Evolutionary conservation across 306 rosid species (phyloP).

Genomic region (Begonia loranthoides): DNA sequence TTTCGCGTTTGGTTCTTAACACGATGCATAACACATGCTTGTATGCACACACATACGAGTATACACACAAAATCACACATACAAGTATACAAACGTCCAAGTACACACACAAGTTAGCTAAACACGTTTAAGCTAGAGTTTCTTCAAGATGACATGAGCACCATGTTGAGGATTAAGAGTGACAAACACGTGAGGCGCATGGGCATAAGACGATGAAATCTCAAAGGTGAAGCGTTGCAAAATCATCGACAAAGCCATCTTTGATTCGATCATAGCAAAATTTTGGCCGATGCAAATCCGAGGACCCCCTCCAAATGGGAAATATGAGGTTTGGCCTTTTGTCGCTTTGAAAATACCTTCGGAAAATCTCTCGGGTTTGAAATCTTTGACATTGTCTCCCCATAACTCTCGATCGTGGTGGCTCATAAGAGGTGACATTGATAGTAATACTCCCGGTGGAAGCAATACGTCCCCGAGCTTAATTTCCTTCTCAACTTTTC

Average conservation of each 20-base stretch:
- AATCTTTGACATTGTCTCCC: conserved; percentile 21
- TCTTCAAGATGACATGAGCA: neutral
- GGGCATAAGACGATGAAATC: neutral
- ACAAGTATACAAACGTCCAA: too few relatives aligned
- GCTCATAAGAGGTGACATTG: conserved; percentile 5
- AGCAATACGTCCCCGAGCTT: conserved; percentile 2
- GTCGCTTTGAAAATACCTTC: conserved; percentile 23
- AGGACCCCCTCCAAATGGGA: conserved; percentile 25
- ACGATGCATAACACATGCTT: too few relatives aligned
- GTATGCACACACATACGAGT: too few relatives aligned
- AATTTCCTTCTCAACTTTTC: conserved; percentile 2
- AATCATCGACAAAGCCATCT: neutral
- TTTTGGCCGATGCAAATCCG: conserved; percentile 22
- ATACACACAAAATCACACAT: too few relatives aligned
- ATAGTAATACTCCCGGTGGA: conserved; percentile 13
- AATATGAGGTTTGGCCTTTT: conserved; percentile 9
- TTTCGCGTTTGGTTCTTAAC: too few relatives aligned
- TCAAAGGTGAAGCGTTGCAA: neutral
- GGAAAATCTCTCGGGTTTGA: conserved; percentile 21
- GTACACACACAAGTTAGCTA: too few relatives aligned
- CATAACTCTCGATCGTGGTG: conserved; percentile 15
- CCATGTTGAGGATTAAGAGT: neutral
- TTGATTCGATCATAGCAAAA: conserved; percentile 7
- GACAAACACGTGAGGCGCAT: neutral
- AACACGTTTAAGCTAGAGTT: too few relatives aligned